Percentiles rank a stretch among this genome's conserved stretches.
Conservation (phyloP, 78 protist genomes). For the Dictyostelium firmibasis region DNA sequence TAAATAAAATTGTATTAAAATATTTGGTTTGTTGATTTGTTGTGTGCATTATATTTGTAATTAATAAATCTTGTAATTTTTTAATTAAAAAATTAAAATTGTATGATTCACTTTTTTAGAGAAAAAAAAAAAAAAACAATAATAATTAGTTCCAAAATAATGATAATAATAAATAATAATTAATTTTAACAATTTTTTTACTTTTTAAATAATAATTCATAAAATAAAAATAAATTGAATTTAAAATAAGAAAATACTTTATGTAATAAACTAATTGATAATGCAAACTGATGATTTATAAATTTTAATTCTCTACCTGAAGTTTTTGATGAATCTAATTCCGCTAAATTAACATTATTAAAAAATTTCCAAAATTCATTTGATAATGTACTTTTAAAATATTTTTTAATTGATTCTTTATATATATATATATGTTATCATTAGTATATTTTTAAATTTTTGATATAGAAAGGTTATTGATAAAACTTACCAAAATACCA, state of each 20-base stretch:
- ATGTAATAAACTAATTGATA: constrained; percentile 9
- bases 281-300: constrained; percentile 29
- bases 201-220: neutral
- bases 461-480: no score
- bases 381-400: neutral
- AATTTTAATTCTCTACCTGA: neutral
- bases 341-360: neutral
- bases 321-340: neutral
- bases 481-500: constrained; percentile 14
- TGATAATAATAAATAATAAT: neutral
- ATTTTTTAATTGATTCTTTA: neutral
- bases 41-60: neutral
- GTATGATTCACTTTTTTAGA: neutral
- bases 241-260: constrained; percentile 16
- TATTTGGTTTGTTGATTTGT: neutral
- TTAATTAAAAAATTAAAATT: constrained; percentile 16
- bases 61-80: constrained; percentile 21
- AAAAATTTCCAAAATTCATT: constrained; percentile 17
- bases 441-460: no score
- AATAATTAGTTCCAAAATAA: neutral
- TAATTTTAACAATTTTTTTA: no score
- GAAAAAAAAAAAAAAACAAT: neutral
- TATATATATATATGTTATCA: no score
- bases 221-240: neutral
- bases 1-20: constrained; percentile 30